phyloP scores from a whole-genome alignment of 148 eudicot species.

The Salicornia ramosissima region DNA sequence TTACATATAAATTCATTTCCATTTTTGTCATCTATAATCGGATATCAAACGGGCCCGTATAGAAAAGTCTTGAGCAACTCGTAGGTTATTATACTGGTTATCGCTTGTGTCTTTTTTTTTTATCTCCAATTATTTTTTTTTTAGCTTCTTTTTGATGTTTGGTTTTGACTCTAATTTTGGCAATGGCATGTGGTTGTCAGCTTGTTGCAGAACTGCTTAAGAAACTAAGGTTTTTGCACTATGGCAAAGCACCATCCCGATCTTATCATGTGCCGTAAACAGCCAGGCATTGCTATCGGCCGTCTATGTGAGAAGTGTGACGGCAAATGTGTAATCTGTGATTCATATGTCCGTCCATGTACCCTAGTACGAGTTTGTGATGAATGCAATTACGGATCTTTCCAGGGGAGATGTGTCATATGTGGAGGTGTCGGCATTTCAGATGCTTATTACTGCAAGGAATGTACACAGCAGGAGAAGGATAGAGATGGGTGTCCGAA shows the following conservation, averaged over 20 bases:
- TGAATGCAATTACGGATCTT: slow-evolving; percentile 83
- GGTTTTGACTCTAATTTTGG: not conserved
- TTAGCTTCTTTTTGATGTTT: not conserved
- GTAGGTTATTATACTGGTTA: no score
- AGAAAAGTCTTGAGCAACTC: no score
- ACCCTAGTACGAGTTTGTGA: slow-evolving; percentile 75
- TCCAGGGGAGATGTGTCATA: slow-evolving; percentile 74
- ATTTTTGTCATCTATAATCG: no score
- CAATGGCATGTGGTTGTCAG: not conserved
- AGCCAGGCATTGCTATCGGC: slow-evolving; percentile 81
- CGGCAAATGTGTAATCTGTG: slow-evolving; percentile 76
- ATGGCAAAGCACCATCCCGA: slow-evolving; percentile 96
- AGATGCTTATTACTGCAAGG: slow-evolving; percentile 83
- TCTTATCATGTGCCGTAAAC: slow-evolving; percentile 83
- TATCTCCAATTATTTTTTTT: no score
- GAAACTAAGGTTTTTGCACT: slow-evolving; percentile 9
- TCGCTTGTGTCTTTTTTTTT: no score
- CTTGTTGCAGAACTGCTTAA: slow-evolving; percentile 10
- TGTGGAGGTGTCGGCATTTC: slow-evolving; percentile 87
- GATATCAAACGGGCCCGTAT: no score
- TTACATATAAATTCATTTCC: no score
- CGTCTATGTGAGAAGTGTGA: slow-evolving; percentile 77
- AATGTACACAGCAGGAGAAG: slow-evolving; percentile 83
- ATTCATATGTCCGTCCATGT: slow-evolving; percentile 82
- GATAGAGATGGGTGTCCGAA: slow-evolving; percentile 84